Evolutionary conservation across 2,329 filamentous ascomycete species (phyloP).

Genomic region (Lachnellula suecica): DNA sequence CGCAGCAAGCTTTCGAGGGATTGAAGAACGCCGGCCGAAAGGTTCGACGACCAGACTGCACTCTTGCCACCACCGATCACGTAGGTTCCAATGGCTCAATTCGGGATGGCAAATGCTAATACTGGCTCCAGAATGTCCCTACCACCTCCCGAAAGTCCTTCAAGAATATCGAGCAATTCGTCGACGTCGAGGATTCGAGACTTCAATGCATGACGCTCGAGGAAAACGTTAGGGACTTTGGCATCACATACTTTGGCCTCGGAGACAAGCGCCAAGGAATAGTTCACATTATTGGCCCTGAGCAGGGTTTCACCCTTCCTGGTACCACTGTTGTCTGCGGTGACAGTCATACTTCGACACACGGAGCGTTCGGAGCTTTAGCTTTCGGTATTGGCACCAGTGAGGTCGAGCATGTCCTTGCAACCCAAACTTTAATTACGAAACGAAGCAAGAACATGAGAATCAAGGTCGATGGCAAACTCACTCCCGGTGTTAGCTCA

Average conservation of each 20-base stretch:
- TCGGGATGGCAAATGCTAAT: background rate
- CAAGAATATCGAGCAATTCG: slow-evolving; percentile 91
- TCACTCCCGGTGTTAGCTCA: slow-evolving; percentile 87
- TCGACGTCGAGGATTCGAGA: slow-evolving; percentile 90
- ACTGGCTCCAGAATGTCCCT: slow-evolving; percentile 73
- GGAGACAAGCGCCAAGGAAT: slow-evolving; percentile 97
- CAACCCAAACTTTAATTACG: slow-evolving; percentile 92
- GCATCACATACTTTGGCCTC: slow-evolving; percentile 94
- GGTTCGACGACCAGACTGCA: slow-evolving; percentile 94
- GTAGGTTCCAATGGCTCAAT: slow-evolving; percentile 52
- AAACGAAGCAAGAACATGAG: slow-evolving; percentile 98
- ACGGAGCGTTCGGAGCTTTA: slow-evolving; percentile 92
- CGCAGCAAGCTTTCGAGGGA: slow-evolving; percentile 92
- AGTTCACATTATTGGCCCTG: slow-evolving; percentile 96
- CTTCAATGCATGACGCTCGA: slow-evolving; percentile 94
- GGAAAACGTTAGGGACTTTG: slow-evolving; percentile 95
- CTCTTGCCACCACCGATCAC: slow-evolving; percentile 93
- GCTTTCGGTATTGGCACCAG: slow-evolving; percentile 97
- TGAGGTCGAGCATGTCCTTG: slow-evolving; percentile 97
- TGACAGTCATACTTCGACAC: slow-evolving; percentile 96
- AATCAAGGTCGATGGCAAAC: slow-evolving; percentile 88
- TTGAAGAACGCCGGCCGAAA: slow-evolving; percentile 83
- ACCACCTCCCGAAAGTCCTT: slow-evolving; percentile 88
- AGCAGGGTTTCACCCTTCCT: slow-evolving; percentile 97
- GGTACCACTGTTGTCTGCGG: slow-evolving; percentile 97